Evolutionary conservation across 345 rosid species (phyloP), one percentile per base, ranked within the genome.

Genomic region (Bruguiera gymnorhiza): DNA sequence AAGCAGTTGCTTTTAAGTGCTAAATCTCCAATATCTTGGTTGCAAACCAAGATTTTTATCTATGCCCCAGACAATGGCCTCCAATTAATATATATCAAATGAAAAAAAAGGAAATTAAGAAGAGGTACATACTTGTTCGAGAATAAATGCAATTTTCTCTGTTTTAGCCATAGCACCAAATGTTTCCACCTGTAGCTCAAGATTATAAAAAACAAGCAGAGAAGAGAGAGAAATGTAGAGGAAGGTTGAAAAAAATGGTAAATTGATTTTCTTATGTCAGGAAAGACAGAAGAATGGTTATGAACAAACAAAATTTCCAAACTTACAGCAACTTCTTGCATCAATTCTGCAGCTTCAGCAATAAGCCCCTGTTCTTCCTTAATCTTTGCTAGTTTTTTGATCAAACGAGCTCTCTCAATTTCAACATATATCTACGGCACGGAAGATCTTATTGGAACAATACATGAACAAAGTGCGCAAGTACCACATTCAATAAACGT

Each of bases 81-180:
- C 9, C 21, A 19, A 59, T 7, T 18, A 62, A 26, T 43, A 13
- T 43, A 16, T 5, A 51, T 43, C 8, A 65, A 63, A 48, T 48
- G 10, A 16, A 24, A 6, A 54, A 27, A 29, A 2, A 1, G 9
- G 24, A 23, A 76, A 46, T 68, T 24, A 58, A 19, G 31, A 57
- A 60, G 66, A 71, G 26, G 27, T 5, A 39, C 82, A 8, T 81
- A 91, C 98, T 81, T 91, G 98, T 72, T 92, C 97, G 54, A 94
- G 97, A 68, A 94, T 91, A 75, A 94, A 88, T 0, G 97, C 97
- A 71, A 89, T 92, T 84, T 94, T 91, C 86, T 94, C 97, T 30
- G 97, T 91, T 80, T 89, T 89, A 20, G 96, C 98, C 98, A 94
- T 88, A 31, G 97, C 93, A 70, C 97, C 96, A 86, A 92, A 94